Evolutionary conservation across 2,329 filamentous ascomycete genomes (phyloP), one percentile per base, ranked within the genome.

Genomic region (Zymoseptoria tritici): DNA sequence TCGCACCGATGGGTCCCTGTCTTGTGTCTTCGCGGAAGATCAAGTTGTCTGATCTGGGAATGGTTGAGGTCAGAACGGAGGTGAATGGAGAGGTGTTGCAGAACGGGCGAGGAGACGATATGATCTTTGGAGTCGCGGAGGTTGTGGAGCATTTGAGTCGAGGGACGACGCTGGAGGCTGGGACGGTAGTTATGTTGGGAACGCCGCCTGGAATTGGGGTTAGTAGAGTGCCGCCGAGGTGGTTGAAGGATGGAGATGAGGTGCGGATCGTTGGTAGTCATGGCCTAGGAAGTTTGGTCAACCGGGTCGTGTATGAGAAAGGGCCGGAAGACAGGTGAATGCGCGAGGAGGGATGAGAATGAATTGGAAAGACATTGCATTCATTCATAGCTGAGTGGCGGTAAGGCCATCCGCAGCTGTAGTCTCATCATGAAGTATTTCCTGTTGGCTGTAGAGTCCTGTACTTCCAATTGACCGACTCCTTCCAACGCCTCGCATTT

Each of bases 171-270:
- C 24, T 60, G 52, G 21, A 58, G 36, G 13, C 13, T 7, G 16
- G 16, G 2, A 77, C 75, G 5, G 70, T 79, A 7, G 71, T 79
- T 20, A 78, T 79, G 77, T 78, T 76, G 2, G 77, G 77, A 0
- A 79, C 77, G 5, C 76, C 76, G 5, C 67, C 65, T 19, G 72
- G 70, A 66, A 52, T 59, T 7, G 60, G 60, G 13, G 19, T 46
- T 19, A 50, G 57, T 8, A 51, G n/a, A 75, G 73, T 72, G 55
- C 74, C 77, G 1, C 55, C 58, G 26, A 53, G 26, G 5, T 62
- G 51, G 13, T 49, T 64, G 29, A 57, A 61, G 19, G 55, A 61
- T 55, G 60, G 60, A 9, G 62, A 64, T 55, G 58, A 49, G 16
- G 51, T 64, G 21, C 22, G 56, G 52, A 55, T 57, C 16, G 55